Evolutionary conservation across 495 filamentous ascomycete genomes (phyloP).

Genomic region (Lepraria neglecta): DNA sequence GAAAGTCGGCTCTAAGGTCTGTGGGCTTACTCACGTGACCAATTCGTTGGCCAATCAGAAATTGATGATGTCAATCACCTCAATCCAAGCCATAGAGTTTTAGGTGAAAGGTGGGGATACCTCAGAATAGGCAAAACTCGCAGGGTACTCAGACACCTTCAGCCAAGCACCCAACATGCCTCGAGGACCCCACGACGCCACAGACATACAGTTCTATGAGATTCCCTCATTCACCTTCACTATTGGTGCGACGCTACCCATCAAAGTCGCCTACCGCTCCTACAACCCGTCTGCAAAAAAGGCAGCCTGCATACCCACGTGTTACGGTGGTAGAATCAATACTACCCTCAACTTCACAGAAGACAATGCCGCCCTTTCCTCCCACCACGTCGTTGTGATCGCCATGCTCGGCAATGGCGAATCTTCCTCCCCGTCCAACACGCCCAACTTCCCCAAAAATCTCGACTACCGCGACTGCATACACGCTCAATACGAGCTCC

Average conservation of each 20-base stretch:
- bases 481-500: constrained; percentile 32
- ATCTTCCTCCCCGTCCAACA: constrained; percentile 35
- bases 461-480: constrained; percentile 36
- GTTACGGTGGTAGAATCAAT: constrained; percentile 43
- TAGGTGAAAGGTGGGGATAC: no score
- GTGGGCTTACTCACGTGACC: constrained; percentile 2
- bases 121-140: no score
- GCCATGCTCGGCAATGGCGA: constrained; percentile 38
- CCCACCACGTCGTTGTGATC: constrained; percentile 36
- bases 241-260: constrained; percentile 30
- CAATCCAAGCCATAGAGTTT: no score
- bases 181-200: constrained; percentile 15
- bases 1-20: no score
- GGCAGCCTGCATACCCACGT: constrained; percentile 42
- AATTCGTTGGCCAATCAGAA: neutral
- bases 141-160: neutral
- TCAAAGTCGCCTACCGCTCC: constrained; percentile 41
- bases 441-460: constrained; percentile 26
- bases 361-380: constrained; percentile 25
- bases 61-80: constrained; percentile 13
- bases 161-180: neutral
- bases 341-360: constrained; percentile 37
- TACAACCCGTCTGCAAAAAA: constrained; percentile 37
- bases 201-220: constrained; percentile 32
- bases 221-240: constrained; percentile 39